phyloP scores from a whole-genome alignment of 2,329 filamentous ascomycete genomes.

The Bretziella fagacearum region DNA sequence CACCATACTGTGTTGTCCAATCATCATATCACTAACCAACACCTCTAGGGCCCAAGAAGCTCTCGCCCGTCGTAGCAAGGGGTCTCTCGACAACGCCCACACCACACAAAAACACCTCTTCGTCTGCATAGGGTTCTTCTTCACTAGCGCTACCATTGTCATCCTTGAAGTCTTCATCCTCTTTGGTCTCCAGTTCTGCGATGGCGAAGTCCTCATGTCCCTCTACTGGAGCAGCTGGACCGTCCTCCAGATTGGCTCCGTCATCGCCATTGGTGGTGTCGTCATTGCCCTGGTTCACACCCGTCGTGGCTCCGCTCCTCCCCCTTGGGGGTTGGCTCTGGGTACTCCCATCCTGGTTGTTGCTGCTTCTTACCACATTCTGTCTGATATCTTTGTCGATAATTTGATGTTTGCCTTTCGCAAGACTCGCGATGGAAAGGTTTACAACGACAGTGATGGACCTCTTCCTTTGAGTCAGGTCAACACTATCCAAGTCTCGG shows the following conservation, averaged over 20 bases:
- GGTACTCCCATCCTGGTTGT: constrained; percentile 44
- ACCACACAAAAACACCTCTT: constrained; percentile 27
- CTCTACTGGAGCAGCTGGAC: constrained; percentile 46
- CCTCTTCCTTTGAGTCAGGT: constrained; percentile 23
- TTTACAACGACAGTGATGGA: constrained; percentile 3
- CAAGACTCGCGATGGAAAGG: constrained; percentile 16
- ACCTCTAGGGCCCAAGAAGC: constrained; percentile 21
- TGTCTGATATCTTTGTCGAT: constrained; percentile 26
- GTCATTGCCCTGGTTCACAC: constrained; percentile 35
- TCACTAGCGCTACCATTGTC: constrained; percentile 28
- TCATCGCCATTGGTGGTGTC: constrained; percentile 41
- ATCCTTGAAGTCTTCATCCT: constrained; percentile 39
- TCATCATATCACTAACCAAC: neutral
- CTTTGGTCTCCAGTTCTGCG: constrained; percentile 39
- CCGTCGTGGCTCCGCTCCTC: constrained; percentile 24
- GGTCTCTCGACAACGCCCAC: constrained; percentile 21
- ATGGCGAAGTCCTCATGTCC: constrained; percentile 41
- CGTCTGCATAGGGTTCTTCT: constrained; percentile 28
- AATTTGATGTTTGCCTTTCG: constrained; percentile 22
- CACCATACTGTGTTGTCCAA: neutral
- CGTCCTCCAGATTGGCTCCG: constrained; percentile 39
- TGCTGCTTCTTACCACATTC: constrained; percentile 34
- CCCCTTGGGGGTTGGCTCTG: constrained; percentile 40
- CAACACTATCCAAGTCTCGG: constrained; percentile 12
- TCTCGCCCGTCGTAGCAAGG: constrained; percentile 23